Base-by-base conservation (phyloP, 129 eudicot genomes). In the Dittrichia graveolens region DNA sequence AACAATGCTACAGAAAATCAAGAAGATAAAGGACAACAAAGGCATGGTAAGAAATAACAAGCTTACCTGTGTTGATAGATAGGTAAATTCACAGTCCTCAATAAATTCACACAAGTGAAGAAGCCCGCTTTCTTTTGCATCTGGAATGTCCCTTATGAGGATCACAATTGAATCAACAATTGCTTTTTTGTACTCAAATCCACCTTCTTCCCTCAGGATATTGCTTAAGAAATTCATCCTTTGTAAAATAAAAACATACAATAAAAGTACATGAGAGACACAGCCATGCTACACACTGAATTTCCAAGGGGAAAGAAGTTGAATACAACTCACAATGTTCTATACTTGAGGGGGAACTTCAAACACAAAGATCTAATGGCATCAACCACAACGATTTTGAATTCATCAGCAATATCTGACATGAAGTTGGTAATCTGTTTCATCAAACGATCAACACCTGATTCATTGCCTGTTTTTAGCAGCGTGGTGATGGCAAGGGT, bases 371-470 rank as follows among this genome's bases (percentile, higher is more conserved):
- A 93, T 83, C 95, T 90, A 49, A 93, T 93, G 67, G 98, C 98
- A 82, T 93, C 98, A 62, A 90, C 96, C 67, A 93, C 98, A 70
- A 93, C 98, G 55, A 93, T 93, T 83, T 93, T 93, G 80, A 93
- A 93, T 79, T 93, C 98, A 74, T 93, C 98, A 18, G 96, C 95
- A 84, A 93, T 93, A 73, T 93, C 98, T 48, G 98, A 90, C 96
- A 93, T 93, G 72, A 93, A 93, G 80, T 87, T 93, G 9, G 98
- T 93, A 45, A 93, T 93, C 80, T 93, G 98, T 77, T 93, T 93
- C 98, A 93, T 93, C 77, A 93, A 78, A 49, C 98, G 96, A 50
- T 93, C 98, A 76, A 93, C 92, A 68, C 98, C 92, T 34, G 98
- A 87, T 81, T 93, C 98, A 68, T 93, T 93, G 73, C 98, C 98